phyloP scores from a whole-genome alignment of 352 stramenopile species.

The Pythium rhizo-oryzae region DNA sequence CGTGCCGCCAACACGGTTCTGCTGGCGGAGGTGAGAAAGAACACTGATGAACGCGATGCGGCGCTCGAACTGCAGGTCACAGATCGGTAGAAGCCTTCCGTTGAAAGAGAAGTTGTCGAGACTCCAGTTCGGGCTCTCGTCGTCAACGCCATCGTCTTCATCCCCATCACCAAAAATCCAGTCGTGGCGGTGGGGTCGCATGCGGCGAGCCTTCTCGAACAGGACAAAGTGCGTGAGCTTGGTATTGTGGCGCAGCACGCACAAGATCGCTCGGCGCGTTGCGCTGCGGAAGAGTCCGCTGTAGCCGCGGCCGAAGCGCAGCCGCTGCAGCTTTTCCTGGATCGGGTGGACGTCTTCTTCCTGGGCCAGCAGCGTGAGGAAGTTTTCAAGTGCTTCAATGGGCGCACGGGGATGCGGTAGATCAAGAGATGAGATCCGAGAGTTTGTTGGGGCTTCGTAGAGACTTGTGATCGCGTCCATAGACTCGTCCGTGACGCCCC shows the following conservation, averaged over 20 bases:
- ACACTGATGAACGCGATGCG: constrained; percentile 2
- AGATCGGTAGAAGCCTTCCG: background rate
- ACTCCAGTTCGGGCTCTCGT: background rate
- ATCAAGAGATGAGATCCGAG: background rate
- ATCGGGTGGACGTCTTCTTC: background rate
- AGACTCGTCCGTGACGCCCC: background rate
- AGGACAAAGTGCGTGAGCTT: constrained; percentile 4
- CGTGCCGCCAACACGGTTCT: background rate
- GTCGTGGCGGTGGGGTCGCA: background rate
- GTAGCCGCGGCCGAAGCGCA: background rate
- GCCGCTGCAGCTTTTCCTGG: constrained; percentile 1
- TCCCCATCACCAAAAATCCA: background rate
- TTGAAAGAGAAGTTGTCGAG: constrained; percentile 4
- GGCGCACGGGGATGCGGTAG: background rate
- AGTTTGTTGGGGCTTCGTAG: background rate
- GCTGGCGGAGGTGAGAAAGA: background rate
- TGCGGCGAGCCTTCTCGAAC: background rate
- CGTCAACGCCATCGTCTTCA: background rate
- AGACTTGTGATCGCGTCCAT: background rate
- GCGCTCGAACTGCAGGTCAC: background rate
- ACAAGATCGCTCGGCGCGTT: background rate
- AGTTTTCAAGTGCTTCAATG: background rate
- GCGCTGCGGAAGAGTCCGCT: background rate
- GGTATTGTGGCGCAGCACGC: background rate
- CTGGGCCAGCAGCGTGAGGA: background rate